Evolutionary conservation across 2,329 filamentous ascomycete species (phyloP).

Genomic region (Colletotrichum abscissum): DNA sequence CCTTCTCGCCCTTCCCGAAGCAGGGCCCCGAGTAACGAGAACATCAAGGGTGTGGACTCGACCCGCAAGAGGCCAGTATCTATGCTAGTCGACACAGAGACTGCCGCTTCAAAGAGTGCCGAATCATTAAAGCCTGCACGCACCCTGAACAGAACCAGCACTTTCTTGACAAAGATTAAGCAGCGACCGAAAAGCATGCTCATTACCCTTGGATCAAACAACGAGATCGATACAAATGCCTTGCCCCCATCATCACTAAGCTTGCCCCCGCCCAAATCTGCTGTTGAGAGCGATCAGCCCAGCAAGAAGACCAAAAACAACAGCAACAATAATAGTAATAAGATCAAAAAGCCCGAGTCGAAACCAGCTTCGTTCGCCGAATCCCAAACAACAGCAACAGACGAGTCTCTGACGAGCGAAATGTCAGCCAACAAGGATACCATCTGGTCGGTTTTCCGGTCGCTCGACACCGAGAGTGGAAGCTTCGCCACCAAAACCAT

Average conservation of each 20-base stretch:
- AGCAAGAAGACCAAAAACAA: conserved; percentile 8
- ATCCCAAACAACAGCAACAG: conserved; percentile 50
- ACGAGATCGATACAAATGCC: conserved; percentile 52
- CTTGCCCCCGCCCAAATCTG: conserved; percentile 52
- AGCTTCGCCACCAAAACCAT: conserved; percentile 78
- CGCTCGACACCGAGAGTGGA: conserved; percentile 59
- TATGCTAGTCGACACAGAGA: conserved; percentile 38
- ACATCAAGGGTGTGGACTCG: conserved; percentile 43
- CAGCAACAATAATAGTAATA: background rate
- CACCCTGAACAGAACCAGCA: conserved; percentile 55
- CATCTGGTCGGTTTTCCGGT: conserved; percentile 66
- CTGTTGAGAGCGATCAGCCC: conserved; percentile 11
- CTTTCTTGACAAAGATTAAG: conserved; percentile 65
- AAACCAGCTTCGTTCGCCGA: conserved; percentile 52
- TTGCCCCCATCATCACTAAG: conserved; percentile 59
- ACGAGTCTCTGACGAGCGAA: conserved; percentile 58
- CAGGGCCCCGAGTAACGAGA: conserved; percentile 25
- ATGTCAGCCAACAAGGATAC: conserved; percentile 61
- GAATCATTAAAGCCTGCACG: conserved; percentile 52
- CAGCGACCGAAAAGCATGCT: conserved; percentile 56
- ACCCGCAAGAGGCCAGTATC: conserved; percentile 45
- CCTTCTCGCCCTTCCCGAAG: conserved; percentile 36
- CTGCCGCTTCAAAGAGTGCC: conserved; percentile 45
- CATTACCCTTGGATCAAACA: conserved; percentile 50
- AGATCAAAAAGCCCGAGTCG: conserved; percentile 7